Evolutionary conservation across 2,329 filamentous ascomycete species (phyloP).

Genomic region (Colletotrichum liriopes): DNA sequence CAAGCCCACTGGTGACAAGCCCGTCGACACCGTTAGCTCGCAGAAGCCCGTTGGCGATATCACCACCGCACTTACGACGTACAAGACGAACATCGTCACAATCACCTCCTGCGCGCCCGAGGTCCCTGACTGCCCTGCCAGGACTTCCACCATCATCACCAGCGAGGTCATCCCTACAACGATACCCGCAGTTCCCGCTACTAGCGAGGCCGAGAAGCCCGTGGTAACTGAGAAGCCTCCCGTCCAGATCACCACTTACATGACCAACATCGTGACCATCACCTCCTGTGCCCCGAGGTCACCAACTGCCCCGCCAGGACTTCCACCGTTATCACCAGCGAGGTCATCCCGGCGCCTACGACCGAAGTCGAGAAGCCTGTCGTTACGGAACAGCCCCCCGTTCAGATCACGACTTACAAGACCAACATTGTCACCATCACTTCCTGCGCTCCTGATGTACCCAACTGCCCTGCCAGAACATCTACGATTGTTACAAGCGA

Average conservation of each 20-base stretch:
- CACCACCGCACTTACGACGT: slow-evolving; percentile 21
- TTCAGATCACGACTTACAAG: slow-evolving; percentile 53
- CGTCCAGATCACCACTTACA: slow-evolving; percentile 52
- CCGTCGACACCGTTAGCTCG: slow-evolving; percentile 8
- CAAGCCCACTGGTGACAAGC: slow-evolving; percentile 28
- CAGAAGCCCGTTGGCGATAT: slow-evolving; percentile 21
- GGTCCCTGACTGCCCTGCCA: slow-evolving; percentile 30
- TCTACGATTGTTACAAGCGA: slow-evolving; percentile 36
- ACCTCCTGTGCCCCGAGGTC: slow-evolving; percentile 66
- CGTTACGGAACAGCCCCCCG: slow-evolving; percentile 22
- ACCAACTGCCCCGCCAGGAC: slow-evolving; percentile 37
- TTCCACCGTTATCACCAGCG: slow-evolving; percentile 32
- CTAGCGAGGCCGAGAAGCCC: slow-evolving; percentile 42
- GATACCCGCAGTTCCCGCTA: slow-evolving; percentile 5
- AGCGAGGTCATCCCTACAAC: slow-evolving; percentile 42
- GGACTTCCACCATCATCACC: slow-evolving; percentile 44
- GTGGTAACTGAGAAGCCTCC: slow-evolving; percentile 22
- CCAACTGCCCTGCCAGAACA: slow-evolving; percentile 35
- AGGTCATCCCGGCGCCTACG: slow-evolving; percentile 32
- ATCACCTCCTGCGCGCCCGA: slow-evolving; percentile 32
- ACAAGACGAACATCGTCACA: slow-evolving; percentile 31
- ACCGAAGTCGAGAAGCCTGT: slow-evolving; percentile 42
- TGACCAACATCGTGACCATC: slow-evolving; percentile 66
- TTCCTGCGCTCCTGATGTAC: slow-evolving; percentile 63
- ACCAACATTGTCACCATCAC: slow-evolving; percentile 69